Evolutionary conservation across 768 basidiomycete species (phyloP), one percentile per base, ranked within the genome.

Genomic region (Rhodotorula taiwanensis): DNA sequence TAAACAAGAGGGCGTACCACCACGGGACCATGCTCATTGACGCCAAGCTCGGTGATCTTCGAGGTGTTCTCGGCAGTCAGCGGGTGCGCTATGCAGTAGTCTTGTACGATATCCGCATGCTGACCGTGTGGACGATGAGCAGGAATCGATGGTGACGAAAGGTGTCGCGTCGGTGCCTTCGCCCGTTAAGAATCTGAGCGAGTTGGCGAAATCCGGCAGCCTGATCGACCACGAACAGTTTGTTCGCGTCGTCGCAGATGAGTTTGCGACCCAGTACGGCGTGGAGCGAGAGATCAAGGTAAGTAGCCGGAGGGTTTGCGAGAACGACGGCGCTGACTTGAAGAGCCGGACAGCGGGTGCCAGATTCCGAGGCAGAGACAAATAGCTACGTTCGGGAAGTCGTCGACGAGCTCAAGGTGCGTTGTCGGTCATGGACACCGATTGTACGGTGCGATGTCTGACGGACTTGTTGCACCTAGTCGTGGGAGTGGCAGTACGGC

Each of bases 11-110:
- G 33, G 91, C 92, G 11, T 98, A 97, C 77, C 94, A 98, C 71
- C 95, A 99, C 71, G 95, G 95, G 0, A 99, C 95, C 21, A 99
- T 99, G 95, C 82, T 99, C 31, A 87, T 98, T 27, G 86, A 88
- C 13, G 90, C 91, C 5, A 77, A 80, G 50, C 80, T 97, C 33
- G 79, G 81, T 39, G 80, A 82, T 10, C 78, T 99, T 13, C 86
- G 88, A 0, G 82, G 86, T 64, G 76, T 90, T 15, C 78, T 98
- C 52, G 82, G 79, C 18, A 79, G 81, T 0, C 77, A 81, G 57
- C 86, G 87, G 78, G 89, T 87, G 62, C 57, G 79, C n/a, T n/a
- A 66, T 27, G 23, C 31, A 5, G 61, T 43, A 15, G n/a, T 23
- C 43, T 27, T 39, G 27, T 16, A 15, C 28, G n/a, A 4, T 8